Base-by-base conservation (phyloP, 768 basidiomycete species). In the Calocybe indica region DNA sequence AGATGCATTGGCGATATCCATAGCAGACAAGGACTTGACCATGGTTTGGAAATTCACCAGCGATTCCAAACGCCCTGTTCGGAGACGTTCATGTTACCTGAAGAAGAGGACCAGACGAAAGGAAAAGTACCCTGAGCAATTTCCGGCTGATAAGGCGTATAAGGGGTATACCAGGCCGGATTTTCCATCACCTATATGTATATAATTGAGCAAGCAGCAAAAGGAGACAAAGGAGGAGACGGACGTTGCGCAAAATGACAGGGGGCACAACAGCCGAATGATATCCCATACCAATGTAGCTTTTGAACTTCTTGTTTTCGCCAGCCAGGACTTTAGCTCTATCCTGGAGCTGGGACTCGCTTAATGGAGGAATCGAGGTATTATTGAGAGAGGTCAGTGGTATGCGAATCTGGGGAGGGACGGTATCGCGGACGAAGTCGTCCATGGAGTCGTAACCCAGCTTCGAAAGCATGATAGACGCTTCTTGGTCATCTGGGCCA, bases 211-310 rank as follows among this genome's bases (percentile, higher is more conserved):
- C 11, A 38, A 40, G n/a, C 43, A 47, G 31, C 33, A 14, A 28
- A 63, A 79, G 43, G 49, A 92, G 22, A 11, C 2, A 43, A 32
- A 38, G n/a, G 43, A 47, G 32, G 34, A 14, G 29, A 63, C 79
- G 43, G 49, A 92, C 91, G 54, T 95, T 96, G 52, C 94, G 85
- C 57, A 95, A 74, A 65, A 96, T 92, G 43, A 96, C 92, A 6
- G 90, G 88, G n/a, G 94, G 94, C 5, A 95, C 89, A 40, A 95
- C 90, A 3, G 93, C 92, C 55, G 84, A 84, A 61, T 94, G 90
- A 67, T 96, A 99, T 7, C 96, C 95, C 92, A 97, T 92, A 33
- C 96, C 96, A 60, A 98, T 99, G 65, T 92, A 98, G 60, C 84
- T 94, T 73, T 85, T 89, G 65, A 86, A 87, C 5, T 79, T 71